Base-by-base conservation (phyloP, 352 stramenopile species). In the Thalassiosira hispida region DNA sequence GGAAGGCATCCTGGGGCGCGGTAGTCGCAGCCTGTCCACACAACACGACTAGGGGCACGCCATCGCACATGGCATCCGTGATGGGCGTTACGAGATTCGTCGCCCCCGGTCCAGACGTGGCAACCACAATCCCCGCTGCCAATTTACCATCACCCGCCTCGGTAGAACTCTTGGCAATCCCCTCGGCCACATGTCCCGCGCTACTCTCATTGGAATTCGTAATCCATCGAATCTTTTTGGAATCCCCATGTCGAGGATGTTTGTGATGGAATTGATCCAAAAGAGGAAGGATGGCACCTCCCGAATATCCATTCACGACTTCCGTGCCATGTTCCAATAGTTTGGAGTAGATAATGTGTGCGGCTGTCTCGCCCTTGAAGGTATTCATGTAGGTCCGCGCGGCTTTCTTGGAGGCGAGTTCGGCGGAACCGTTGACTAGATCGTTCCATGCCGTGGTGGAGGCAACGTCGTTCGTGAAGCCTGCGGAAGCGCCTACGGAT, bases 1-100 rank as follows among this genome's bases (percentile, higher is more conserved):
- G 96, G 85, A 98, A 98, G 29, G 96, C 96, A 86, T 98, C 96
- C 61, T 91, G 87, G 8, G 97, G 95, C 70, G 97, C 96, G 5
- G 91, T 94, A 1, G 95, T 98, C 0, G 96, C 96, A 52, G 97
- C 96, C 79, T 98, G 96, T 33, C 96, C 96, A 81, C 95, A 97
- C 49, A 98, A 94, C 20, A 98, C 95, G 18, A 98, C 92, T 70
- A 98, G 96, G 22, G 96, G 95, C 22, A 96, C 97, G 40, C 96
- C 96, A 73, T 98, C 96, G 88, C 97, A 98, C 35, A 98, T 94
- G 71, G 95, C 96, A 81, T 98, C 96, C 61, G 97, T 94, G 53
- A 98, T 81, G 14, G 95, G 95, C 9, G 96, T 98, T 33, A 98
- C 94, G 1, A 96, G 96, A 77, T 98, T 98, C 63, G 96, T 98